Base-by-base conservation (phyloP, 306 rosid species). In the Dicorynia guianensis region DNA sequence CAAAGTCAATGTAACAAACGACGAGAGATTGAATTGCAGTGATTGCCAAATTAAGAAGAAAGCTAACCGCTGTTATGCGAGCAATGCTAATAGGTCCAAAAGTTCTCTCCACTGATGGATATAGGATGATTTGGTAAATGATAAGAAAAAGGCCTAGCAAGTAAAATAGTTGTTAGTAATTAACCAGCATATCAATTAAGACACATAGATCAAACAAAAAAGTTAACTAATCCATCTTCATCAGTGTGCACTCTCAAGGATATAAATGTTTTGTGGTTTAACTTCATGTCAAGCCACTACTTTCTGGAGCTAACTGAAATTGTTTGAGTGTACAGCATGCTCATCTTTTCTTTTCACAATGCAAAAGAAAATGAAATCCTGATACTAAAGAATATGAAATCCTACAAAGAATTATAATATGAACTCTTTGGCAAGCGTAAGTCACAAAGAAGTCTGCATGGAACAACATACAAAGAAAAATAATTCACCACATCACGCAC, bases 91-190 rank as follows among this genome's bases (percentile, higher is more conserved):
- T 4, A 63, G 93, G 82, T 64, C 98, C 98, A 71, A 70, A 52
- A 74, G 71, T 25, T 76, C 36, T 88, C 77, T 81, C 90, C 72
- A 90, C 63, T 10, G 2, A 48, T 5, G 88, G 94, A 74, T 85
- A 93, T 40, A 88, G 2, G 46, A 64, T 39, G 36, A 85, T 54
- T 78, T 93, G 98, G 80, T 80, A 93, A 65, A 79, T 36, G 46
- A 90, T 42, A 48, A 93, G 83, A 54, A 87, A 73, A 71, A 87
- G 15, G 81, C 98, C 98, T 93, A 56, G 56, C 4, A 67, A 76
- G 48, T 39, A 11, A 43, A 77, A 46, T 54, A 63, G 6, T 33
- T 43, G 49, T 64, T 58, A 77, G 67, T 54, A 33, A 14, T 19
- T n/a, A 72, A 44, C 14, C 67, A 46, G 56, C 48, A 40, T 67